Conservation (phyloP, 2,329 filamentous ascomycete species). For the Coniochaeta ligniaria region DNA sequence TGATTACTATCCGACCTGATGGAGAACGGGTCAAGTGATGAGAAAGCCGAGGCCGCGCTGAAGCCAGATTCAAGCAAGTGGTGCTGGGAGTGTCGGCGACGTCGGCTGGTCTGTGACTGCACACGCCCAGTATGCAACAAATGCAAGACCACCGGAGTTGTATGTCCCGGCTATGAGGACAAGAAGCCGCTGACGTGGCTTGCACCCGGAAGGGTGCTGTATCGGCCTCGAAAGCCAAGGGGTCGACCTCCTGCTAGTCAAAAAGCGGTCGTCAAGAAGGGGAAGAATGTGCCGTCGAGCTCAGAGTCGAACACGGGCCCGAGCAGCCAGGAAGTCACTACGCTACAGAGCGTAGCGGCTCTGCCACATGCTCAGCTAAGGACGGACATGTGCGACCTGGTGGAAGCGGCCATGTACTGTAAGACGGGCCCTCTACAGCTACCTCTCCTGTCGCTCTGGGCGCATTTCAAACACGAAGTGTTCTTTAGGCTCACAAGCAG, state of each 20-base stretch:
- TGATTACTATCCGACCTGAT: not conserved
- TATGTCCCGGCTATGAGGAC: constrained; percentile 13
- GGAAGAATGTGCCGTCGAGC: not conserved
- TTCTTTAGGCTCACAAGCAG: not conserved
- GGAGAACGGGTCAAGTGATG: not conserved
- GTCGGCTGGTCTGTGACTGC: constrained; percentile 11
- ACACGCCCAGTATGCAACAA: constrained; percentile 11
- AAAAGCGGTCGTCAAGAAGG: not conserved
- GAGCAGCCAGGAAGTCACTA: not conserved
- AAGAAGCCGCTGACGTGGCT: constrained; percentile 15
- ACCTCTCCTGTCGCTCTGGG: not conserved
- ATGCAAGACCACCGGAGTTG: constrained; percentile 9
- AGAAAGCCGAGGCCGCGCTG: not conserved
- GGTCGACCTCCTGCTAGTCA: not conserved
- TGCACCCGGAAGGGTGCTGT: constrained; percentile 10
- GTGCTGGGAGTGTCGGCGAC: constrained; percentile 14
- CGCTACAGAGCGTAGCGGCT: not conserved
- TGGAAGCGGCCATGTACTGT: constrained; percentile 12
- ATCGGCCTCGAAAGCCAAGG: constrained; percentile 6
- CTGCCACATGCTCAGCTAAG: constrained; percentile 2
- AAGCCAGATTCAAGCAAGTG: constrained; percentile 3
- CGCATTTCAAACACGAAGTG: not conserved
- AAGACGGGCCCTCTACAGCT: not conserved
- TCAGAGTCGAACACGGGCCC: not conserved
- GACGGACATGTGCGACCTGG: constrained; percentile 8